Evolutionary conservation across 805 yeast species (phyloP).

Genomic region (Ogataea sp.): DNA sequence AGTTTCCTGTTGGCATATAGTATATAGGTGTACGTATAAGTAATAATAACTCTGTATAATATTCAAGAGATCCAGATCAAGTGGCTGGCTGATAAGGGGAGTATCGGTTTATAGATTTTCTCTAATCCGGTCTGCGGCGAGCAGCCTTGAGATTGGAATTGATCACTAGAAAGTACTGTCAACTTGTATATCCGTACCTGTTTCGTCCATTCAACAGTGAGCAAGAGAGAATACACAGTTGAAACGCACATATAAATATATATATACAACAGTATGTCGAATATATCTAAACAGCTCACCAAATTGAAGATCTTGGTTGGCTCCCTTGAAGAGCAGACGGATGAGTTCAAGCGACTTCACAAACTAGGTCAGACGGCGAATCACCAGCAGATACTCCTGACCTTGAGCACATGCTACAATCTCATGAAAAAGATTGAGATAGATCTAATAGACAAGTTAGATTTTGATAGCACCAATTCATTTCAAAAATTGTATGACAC

Average conservation of each 20-base stretch:
- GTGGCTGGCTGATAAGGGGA: background rate
- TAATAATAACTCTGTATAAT: background rate
- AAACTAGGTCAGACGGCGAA: background rate
- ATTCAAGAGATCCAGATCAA: background rate
- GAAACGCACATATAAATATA: too few species aligned
- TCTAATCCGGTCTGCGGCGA: too few species aligned
- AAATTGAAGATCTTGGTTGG: background rate
- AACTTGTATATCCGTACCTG: too few species aligned
- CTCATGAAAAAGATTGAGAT: slow-evolving; percentile 9
- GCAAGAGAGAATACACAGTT: too few species aligned
- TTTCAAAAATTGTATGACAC: background rate
- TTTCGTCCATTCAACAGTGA: too few species aligned
- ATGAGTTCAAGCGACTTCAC: background rate
- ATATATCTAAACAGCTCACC: background rate
- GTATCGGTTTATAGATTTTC: background rate
- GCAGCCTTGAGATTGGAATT: too few species aligned
- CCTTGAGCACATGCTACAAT: slow-evolving; percentile 4
- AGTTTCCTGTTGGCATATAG: too few species aligned
- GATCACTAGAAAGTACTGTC: too few species aligned
- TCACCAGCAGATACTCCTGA: background rate
- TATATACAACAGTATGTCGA: too few species aligned
- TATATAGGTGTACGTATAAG: background rate
- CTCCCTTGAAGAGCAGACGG: background rate
- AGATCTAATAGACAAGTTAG: slow-evolving; percentile 6
- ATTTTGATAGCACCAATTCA: background rate